Base-by-base conservation (phyloP, 371 early-diverging fungal genomes). In the Polyrhizophydium stewartii region DNA sequence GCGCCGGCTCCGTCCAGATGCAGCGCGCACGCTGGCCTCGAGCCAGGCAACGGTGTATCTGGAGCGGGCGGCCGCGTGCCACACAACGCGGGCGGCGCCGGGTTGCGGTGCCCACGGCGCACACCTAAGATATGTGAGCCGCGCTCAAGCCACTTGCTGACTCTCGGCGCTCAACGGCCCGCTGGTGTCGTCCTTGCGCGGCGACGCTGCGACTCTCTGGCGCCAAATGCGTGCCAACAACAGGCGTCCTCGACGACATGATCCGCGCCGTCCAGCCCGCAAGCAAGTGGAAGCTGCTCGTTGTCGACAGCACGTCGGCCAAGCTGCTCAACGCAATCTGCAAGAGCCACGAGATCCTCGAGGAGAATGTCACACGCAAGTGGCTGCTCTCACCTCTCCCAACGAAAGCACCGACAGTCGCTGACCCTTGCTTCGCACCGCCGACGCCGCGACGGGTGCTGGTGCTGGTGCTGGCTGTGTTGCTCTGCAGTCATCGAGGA, bases 261-360 rank as follows among this genome's bases (percentile, higher is more conserved):
- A 61, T 84, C 59, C 68, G 71, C 51, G 68, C 74, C 5, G 80
- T 81, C 3, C 76, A 78, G 60, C 83, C 83, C 2, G 65, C 78
- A 2, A 66, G 68, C 50, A 69, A 71, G 58, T 85, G 82, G 95
- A 95, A 96, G 74, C 79, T 96, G 38, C 85, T 97, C 16, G 90
- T 97, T 10, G 89, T 94, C 5, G 98, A 97, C 72, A 78, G 82
- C 41, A 81, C 84, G 38, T 84, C 97, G 22, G 73, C 90, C 55
- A 89, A 89, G 64, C 87, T 97, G 40, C 74, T 96, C 22, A 91
- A 89, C 64, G 85, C 88, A 17, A 90, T 89, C 17, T 90, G 92
- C 72, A 91, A 92, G 76, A 92, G 91, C 89, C 87, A 87, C 62
- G 94, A 96, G 59, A 89, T 97, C 68, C 79, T 93, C 30, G 93